Base-by-base conservation (phyloP, 2,329 filamentous ascomycete species). In the Cercospora zeina region DNA sequence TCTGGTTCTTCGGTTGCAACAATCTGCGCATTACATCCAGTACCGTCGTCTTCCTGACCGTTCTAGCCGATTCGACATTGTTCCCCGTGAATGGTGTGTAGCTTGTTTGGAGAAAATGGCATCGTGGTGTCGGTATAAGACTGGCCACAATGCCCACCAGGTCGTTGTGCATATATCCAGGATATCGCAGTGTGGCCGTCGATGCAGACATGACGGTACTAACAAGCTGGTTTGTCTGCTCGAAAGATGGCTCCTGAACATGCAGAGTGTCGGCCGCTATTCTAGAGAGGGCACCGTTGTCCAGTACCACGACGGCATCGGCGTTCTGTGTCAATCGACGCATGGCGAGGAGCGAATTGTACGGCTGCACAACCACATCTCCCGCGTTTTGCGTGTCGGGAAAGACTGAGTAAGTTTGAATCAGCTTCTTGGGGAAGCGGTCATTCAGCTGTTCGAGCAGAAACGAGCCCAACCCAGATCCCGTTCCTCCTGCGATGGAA, bases 161-260 rank as follows among this genome's bases (percentile, higher is more conserved):
- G 74, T 99, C 95, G 77, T 99, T 99, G 82, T 99, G 95, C 95
- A 99, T 99, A 79, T 99, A 99, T 39, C 95, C 95, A 1, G 95
- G 95, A 76, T 99, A 99, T 73, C 95, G 86, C 55, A 99, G 86
- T 2, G 96, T 97, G 9, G 93, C 97, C 3, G 95, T 99, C 74
- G 91, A 96, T 39, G 95, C 95, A 36, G 93, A 97, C 95, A 99
- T 99, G 76, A 99, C 96, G 1, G 96, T 99, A 84, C 85, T 89
- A 74, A 89, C 93, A 36, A 99, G 83, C 76, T 97, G 95, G 75
- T 99, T 99, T 1, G 95, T 99, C 77, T 99, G 96, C 70, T 96
- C 89, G 75, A 97, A 97, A 0, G 92, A 96, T 0, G 95, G 93
- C 73, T 96, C 90, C 77, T 97, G 92, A 9, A 97, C 91, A 73